A percentile compares a stretch with the other conserved stretches of the same genome.
These are phyloP conservation scores for Debaryomyces castellii DNA, from an alignment of 805 yeast species.

Conservation along the genomic window DNA sequence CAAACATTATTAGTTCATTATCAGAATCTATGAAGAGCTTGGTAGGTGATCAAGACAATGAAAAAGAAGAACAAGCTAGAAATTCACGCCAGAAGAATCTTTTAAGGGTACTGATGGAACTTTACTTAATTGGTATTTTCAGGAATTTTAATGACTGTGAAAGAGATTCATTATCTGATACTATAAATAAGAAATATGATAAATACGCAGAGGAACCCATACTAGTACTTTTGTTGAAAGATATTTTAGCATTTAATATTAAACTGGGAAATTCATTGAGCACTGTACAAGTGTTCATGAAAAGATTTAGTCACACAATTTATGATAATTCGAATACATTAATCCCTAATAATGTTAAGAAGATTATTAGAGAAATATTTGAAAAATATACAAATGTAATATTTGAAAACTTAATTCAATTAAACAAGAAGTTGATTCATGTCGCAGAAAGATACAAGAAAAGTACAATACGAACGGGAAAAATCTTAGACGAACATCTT, in stretches of 20 bases:
- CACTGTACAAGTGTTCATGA: conserved; percentile 49
- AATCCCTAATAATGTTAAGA: conserved; percentile 24
- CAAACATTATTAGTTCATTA: conserved; percentile 42
- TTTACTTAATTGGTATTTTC: conserved; percentile 58
- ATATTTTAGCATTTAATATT: conserved; percentile 26
- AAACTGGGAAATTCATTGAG: conserved; percentile 29
- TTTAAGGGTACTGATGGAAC: conserved; percentile 55
- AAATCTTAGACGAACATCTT: conserved; percentile 44
- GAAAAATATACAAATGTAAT: conserved; percentile 44
- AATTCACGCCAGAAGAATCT: conserved; percentile 45
- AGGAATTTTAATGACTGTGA: conserved; percentile 43
- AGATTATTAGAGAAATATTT: conserved; percentile 35
- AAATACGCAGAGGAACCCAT: conserved; percentile 23
- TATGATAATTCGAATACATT: conserved; percentile 24
- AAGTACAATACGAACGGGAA: conserved; percentile 68
- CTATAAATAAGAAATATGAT: conserved; percentile 30
- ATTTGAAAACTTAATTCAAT: conserved; percentile 30
- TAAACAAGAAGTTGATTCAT: conserved; percentile 35
- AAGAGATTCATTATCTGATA: conserved; percentile 43
- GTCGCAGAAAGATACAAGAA: conserved; percentile 44
- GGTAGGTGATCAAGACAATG: conserved; percentile 19
- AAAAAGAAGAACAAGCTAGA: conserved; percentile 47
- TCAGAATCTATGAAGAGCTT: conserved; percentile 23
- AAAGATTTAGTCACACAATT: conserved; percentile 40
- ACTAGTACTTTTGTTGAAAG: conserved; percentile 25